Percentiles rank a stretch among this genome's conserved stretches.
These are phyloP conservation scores for Croton setiger DNA, from an alignment of 441 rosid genomes.

Conservation along the genomic window DNA sequence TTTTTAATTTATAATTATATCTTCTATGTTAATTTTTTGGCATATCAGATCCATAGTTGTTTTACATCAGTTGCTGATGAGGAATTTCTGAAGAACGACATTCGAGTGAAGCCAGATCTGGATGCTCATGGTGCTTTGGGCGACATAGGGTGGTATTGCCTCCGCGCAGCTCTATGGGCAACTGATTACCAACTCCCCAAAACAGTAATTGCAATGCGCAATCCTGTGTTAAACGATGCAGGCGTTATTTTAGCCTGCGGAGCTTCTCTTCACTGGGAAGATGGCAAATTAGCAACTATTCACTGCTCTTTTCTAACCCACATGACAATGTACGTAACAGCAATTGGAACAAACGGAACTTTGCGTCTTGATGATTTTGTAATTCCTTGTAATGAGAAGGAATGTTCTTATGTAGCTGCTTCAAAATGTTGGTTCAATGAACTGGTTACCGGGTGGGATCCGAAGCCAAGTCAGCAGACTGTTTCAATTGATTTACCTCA, in stretches of 20 bases:
- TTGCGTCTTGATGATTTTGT: slow-evolving; percentile 54
- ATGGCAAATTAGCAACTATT: slow-evolving; percentile 52
- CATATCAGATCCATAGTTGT: slow-evolving; percentile 50
- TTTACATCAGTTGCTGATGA: slow-evolving; percentile 45
- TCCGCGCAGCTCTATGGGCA: slow-evolving; percentile 53
- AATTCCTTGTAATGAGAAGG: slow-evolving; percentile 57
- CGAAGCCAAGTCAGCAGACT: slow-evolving; percentile 38
- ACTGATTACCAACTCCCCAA: slow-evolving; percentile 61
- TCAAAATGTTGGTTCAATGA: slow-evolving; percentile 49
- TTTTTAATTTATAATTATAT: not conserved
- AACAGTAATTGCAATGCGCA: slow-evolving; percentile 46
- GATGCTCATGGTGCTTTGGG: slow-evolving; percentile 82
- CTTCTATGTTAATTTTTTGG: not conserved
- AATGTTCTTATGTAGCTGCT: slow-evolving; percentile 40
- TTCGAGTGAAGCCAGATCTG: slow-evolving; percentile 74
- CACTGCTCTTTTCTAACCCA: slow-evolving; percentile 69
- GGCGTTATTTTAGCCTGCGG: slow-evolving; percentile 72
- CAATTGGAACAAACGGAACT: slow-evolving; percentile 61
- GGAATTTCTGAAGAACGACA: slow-evolving; percentile 55
- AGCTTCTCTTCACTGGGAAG: slow-evolving; percentile 62
- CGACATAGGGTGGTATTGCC: slow-evolving; percentile 82
- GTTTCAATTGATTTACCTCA: slow-evolving; percentile 51
- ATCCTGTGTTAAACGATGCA: slow-evolving; percentile 46
- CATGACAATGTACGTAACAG: slow-evolving; percentile 65
- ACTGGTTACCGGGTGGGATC: slow-evolving; percentile 42